These are phyloP conservation scores for Podospora appendiculata DNA, from an alignment of 495 filamentous ascomycete genomes.

Conservation along the genomic window DNA sequence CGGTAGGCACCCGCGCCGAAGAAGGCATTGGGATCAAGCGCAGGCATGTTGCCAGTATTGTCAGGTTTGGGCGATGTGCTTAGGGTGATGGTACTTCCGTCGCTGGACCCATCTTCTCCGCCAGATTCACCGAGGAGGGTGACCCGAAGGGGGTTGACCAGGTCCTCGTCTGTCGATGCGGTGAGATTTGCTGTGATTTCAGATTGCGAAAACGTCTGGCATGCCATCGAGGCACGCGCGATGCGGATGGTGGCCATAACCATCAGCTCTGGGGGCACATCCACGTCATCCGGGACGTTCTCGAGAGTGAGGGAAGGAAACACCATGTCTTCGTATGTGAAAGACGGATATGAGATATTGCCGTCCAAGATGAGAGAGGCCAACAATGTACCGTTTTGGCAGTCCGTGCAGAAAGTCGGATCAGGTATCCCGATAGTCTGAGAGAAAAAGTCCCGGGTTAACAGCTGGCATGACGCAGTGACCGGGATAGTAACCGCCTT, in stretches of 20 bases:
- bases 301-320: slow-evolving; percentile 11
- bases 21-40: slow-evolving; percentile 5
- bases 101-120: no score
- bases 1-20: slow-evolving; percentile 11
- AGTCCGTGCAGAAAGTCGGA: neutral
- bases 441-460: slow-evolving; percentile 13
- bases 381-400: slow-evolving; percentile 13
- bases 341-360: slow-evolving; percentile 15
- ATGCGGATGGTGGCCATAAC: slow-evolving; percentile 11
- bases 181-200: slow-evolving; percentile 9
- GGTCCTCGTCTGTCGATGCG: slow-evolving; percentile 1
- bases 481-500: slow-evolving; percentile 7
- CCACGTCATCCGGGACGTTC: slow-evolving; percentile 3
- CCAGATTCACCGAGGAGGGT: slow-evolving; percentile 5
- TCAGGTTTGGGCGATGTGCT: neutral
- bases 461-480: slow-evolving; percentile 3
- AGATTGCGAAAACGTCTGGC: slow-evolving; percentile 8
- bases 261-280: slow-evolving; percentile 5
- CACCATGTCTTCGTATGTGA: slow-evolving; percentile 16
- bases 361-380: slow-evolving; percentile 12
- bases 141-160: slow-evolving; percentile 7
- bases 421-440: slow-evolving; percentile 1
- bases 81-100: slow-evolving; percentile 1
- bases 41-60: neutral
- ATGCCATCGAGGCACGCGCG: slow-evolving; percentile 11